Evolutionary conservation across 1,284 basidiomycete genomes (phyloP).

Genomic region (Melampsora americana): DNA sequence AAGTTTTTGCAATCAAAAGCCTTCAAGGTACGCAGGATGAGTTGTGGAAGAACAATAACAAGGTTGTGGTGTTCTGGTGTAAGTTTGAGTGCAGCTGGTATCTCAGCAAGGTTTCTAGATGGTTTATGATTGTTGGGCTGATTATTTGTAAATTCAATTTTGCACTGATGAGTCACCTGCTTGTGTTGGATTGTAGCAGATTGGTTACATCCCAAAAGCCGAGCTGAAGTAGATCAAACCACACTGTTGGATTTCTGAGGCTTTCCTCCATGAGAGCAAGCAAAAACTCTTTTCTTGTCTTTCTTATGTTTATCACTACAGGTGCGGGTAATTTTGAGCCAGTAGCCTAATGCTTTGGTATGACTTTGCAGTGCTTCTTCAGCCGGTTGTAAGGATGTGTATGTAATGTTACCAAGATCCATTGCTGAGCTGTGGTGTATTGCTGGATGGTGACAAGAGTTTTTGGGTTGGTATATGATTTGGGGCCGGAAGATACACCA

Average conservation of each 20-base stretch:
- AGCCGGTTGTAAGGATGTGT: too few relatives aligned
- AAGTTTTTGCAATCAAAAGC: neutral
- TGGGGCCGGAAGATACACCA: too few relatives aligned
- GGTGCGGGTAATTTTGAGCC: too few relatives aligned
- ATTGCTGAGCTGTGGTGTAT: too few relatives aligned
- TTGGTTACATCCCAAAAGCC: neutral
- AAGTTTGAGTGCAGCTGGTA: neutral
- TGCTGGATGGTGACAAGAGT: too few relatives aligned
- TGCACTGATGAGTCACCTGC: neutral
- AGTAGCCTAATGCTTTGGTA: too few relatives aligned
- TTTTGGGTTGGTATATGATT: too few relatives aligned
- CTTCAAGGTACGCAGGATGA: too few relatives aligned
- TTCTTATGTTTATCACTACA: neutral
- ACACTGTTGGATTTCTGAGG: neutral
- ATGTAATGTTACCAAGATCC: too few relatives aligned
- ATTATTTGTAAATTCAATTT: neutral
- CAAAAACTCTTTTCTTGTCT: neutral
- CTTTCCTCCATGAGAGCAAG: neutral
- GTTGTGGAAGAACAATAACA: neutral
- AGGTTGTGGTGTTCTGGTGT: neutral
- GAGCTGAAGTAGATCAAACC: neutral
- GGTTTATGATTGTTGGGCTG: neutral
- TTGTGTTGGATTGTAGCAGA: neutral
- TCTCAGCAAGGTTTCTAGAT: neutral
- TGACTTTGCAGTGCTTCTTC: too few relatives aligned